Evolutionary conservation across 2,329 filamentous ascomycete genomes (phyloP).

Genomic region (Lasiodiplodia citricola): DNA sequence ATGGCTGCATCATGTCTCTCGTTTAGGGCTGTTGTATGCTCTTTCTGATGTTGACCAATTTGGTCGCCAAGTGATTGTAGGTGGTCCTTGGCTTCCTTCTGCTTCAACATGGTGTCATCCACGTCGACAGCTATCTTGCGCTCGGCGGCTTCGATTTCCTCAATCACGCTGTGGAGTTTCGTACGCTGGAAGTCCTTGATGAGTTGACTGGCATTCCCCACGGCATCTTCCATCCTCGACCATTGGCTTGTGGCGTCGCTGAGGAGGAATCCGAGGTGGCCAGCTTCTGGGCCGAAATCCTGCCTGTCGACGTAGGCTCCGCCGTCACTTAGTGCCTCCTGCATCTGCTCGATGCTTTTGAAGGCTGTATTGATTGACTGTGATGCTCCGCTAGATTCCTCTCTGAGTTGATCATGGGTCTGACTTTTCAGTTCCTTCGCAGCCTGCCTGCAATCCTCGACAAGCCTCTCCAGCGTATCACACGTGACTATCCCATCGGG

Average conservation of each 20-base stretch:
- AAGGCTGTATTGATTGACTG: neutral
- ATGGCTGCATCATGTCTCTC: neutral
- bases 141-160: neutral
- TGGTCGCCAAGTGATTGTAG: neutral
- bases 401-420: neutral
- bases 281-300: neutral
- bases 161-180: neutral
- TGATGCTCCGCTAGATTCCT: neutral
- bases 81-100: neutral
- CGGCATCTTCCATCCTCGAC: neutral
- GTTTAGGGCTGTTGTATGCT: neutral
- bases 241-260: neutral
- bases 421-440: neutral
- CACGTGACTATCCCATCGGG: neutral
- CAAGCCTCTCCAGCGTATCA: neutral
- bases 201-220: neutral
- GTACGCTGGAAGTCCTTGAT: neutral
- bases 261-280: neutral
- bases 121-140: neutral
- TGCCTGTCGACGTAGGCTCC: neutral
- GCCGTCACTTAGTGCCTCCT: neutral
- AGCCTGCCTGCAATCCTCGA: neutral
- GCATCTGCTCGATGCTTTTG: slow-evolving; percentile 1
- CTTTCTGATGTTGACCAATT: neutral
- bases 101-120: neutral